These are phyloP conservation scores for Paecilomyces formosus DNA, from an alignment of 2,329 filamentous ascomycete species.

Conservation along the genomic window DNA sequence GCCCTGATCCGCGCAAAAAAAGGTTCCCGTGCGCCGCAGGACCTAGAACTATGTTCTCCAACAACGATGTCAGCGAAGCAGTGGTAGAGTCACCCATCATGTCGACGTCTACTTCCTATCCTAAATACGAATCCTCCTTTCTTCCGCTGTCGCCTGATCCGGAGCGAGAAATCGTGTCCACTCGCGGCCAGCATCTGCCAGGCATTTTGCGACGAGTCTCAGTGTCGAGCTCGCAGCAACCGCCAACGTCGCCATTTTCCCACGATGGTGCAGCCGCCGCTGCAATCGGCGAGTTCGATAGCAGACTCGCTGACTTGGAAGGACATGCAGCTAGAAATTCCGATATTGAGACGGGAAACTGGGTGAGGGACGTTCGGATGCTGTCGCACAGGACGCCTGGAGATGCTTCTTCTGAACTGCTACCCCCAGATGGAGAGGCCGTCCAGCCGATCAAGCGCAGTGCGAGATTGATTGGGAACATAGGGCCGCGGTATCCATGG, in stretches of 20 bases:
- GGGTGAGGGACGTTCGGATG: neutral
- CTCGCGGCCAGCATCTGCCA: constrained; percentile 31
- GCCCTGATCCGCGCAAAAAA: neutral
- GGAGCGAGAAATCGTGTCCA: constrained; percentile 27
- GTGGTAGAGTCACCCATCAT: neutral
- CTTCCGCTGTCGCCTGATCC: constrained; percentile 24
- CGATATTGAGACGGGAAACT: neutral
- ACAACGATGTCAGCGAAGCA: neutral
- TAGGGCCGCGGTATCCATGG: constrained; percentile 79
- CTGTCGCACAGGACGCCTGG: neutral
- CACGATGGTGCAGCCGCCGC: constrained; percentile 1
- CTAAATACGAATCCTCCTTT: constrained; percentile 9
- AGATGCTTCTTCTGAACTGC: constrained; percentile 9
- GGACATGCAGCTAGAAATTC: neutral
- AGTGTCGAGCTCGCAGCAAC: neutral
- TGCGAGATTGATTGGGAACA: constrained; percentile 81
- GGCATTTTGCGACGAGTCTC: constrained; percentile 19
- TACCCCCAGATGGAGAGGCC: constrained; percentile 23
- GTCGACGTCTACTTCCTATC: neutral
- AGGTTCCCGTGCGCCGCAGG: neutral
- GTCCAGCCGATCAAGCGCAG: constrained; percentile 33
- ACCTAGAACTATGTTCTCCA: neutral
- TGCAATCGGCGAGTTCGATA: neutral
- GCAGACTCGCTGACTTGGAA: neutral
- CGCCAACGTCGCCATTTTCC: neutral